Percentiles rank a stretch among this genome's conserved stretches.
Conservation (phyloP, 2,329 filamentous ascomycete species). For the Albophoma yamanashiensis region DNA sequence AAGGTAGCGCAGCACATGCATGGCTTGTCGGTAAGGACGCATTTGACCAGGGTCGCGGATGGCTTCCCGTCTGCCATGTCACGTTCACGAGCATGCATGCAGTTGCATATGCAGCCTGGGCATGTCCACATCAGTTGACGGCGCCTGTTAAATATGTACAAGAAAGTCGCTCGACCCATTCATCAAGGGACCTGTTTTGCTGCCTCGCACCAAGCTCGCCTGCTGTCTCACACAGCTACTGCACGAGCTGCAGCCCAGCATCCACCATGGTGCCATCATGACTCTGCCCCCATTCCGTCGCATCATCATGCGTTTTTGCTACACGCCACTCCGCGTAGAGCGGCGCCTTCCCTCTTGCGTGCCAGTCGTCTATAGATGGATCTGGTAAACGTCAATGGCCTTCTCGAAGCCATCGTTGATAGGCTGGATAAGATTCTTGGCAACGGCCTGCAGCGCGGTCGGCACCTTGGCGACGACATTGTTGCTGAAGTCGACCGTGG, state of each 20-base stretch:
- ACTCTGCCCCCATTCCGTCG: background rate
- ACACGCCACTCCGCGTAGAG: background rate
- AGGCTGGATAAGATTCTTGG: conserved; percentile 21
- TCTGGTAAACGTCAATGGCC: conserved; percentile 21
- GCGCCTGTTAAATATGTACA: background rate
- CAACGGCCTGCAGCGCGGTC: conserved; percentile 16
- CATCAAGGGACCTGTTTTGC: background rate
- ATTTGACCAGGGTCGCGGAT: background rate
- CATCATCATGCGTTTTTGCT: background rate
- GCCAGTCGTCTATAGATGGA: background rate
- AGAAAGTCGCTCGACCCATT: background rate
- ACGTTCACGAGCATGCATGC: background rate
- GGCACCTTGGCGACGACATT: conserved; percentile 31
- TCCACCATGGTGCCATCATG: background rate
- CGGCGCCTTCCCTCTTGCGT: background rate
- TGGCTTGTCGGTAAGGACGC: background rate
- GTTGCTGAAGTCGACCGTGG: conserved; percentile 25
- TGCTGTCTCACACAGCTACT: background rate
- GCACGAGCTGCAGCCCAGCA: background rate
- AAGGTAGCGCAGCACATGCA: background rate
- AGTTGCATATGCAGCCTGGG: background rate
- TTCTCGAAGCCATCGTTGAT: conserved; percentile 27
- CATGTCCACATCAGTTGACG: background rate
- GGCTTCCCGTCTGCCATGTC: background rate
- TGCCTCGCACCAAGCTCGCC: background rate